A percentile compares a stretch with the other conserved stretches of the same genome.
Conservation (phyloP, 495 filamentous ascomycete species). For the Daldinia grandis region DNA sequence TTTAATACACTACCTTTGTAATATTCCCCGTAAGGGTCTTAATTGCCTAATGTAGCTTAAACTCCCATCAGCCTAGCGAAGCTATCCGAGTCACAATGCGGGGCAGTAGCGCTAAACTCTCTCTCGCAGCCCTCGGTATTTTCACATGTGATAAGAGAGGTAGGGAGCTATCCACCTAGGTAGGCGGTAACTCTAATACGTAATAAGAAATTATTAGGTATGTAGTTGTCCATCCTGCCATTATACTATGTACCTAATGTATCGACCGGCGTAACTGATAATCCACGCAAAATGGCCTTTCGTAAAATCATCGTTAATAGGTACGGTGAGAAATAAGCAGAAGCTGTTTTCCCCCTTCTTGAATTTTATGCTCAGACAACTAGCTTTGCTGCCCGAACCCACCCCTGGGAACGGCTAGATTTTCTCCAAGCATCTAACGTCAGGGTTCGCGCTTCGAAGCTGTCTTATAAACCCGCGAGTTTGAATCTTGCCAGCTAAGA, state of each 20-base stretch:
- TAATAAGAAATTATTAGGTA: not conserved
- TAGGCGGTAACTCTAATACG: not conserved
- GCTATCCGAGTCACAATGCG: not conserved
- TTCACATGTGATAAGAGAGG: conserved; percentile 10
- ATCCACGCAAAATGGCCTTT: not conserved
- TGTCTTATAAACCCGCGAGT: conserved; percentile 47
- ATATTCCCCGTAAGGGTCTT: not conserved
- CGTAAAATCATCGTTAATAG: too few species aligned
- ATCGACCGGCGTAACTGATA: not conserved
- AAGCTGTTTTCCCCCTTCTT: not conserved
- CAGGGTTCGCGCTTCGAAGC: conserved; percentile 39
- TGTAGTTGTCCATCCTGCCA: not conserved
- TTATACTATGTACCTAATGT: not conserved
- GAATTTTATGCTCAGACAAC: too few species aligned
- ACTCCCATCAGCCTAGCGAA: not conserved
- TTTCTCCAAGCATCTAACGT: conserved; percentile 30
- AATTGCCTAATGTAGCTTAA: conserved; percentile 2
- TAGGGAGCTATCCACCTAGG: not conserved
- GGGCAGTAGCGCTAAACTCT: conserved; percentile 4
- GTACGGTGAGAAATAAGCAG: not conserved
- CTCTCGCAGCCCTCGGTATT: conserved; percentile 4
- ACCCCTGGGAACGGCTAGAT: too few species aligned
- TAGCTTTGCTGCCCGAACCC: too few species aligned
- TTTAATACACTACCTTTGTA: too few species aligned
- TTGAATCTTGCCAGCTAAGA: conserved; percentile 46